These are phyloP conservation scores for Physcomitrium patens DNA, from an alignment of 225 moss, liverwort and hornwort genomes.

Conservation along the genomic window DNA sequence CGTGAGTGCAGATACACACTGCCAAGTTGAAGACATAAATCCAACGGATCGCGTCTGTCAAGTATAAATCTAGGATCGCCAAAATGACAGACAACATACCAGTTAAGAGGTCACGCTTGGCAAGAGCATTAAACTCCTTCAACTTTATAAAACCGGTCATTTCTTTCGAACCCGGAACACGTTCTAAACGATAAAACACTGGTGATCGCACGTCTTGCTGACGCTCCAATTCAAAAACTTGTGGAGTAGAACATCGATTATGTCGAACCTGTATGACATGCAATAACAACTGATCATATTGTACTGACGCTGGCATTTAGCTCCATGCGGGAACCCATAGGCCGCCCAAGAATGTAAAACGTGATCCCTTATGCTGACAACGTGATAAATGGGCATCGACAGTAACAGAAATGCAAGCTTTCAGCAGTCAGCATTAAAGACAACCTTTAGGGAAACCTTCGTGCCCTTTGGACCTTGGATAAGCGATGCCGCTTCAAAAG, in stretches of 20 bases:
- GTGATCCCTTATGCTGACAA: background rate
- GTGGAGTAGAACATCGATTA: constrained; percentile 67
- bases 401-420: constrained; percentile 9
- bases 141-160: constrained; percentile 77
- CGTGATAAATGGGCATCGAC: background rate
- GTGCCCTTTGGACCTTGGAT: constrained; percentile 87
- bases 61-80: background rate
- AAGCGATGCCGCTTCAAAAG: constrained; percentile 88
- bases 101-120: constrained; percentile 76
- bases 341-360: constrained; percentile 4
- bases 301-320: background rate
- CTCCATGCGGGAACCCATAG: background rate
- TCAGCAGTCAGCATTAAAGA: background rate
- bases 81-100: constrained; percentile 41
- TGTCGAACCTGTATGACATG: constrained; percentile 81
- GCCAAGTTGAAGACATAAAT: background rate
- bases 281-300: constrained; percentile 33
- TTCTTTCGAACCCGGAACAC: constrained; percentile 44
- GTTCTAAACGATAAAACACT: constrained; percentile 90
- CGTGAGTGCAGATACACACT: background rate
- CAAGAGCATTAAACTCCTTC: constrained; percentile 86
- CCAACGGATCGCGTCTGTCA: constrained; percentile 7
- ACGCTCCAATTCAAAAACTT: constrained; percentile 70
- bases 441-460: constrained; percentile 70
- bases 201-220: constrained; percentile 94